Conservation (phyloP, 441 rosid species). For the Euphorbia celastroides region DNA sequence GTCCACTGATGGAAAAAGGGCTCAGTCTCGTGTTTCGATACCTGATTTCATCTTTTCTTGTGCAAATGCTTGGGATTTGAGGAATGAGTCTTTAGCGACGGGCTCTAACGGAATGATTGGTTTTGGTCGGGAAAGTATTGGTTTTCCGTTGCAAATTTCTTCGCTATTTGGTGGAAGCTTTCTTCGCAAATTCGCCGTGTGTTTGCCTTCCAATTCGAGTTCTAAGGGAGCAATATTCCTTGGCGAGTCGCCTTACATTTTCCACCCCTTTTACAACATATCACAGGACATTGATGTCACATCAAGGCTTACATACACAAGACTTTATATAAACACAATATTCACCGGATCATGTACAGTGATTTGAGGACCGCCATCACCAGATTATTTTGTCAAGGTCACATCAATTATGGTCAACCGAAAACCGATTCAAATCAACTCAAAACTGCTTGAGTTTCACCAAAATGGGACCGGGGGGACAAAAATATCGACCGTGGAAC, state of each 20-base stretch:
- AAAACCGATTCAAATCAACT: conserved; percentile 14
- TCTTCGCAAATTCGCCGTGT: conserved; percentile 26
- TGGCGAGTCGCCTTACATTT: conserved; percentile 13
- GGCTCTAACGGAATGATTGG: conserved; percentile 29
- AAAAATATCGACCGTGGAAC: conserved; percentile 15
- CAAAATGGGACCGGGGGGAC: conserved; percentile 15
- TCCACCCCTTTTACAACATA: conserved; percentile 10
- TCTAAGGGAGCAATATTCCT: conserved; percentile 9
- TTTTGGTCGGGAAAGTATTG: conserved; percentile 5
- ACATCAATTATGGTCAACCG: conserved; percentile 20
- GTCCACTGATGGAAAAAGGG: conserved; percentile 26
- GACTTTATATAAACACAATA: conserved; percentile 43
- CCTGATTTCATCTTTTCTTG: conserved; percentile 28
- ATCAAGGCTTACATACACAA: conserved; percentile 24
- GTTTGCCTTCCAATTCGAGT: conserved; percentile 8
- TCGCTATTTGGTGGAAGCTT: conserved; percentile 12
- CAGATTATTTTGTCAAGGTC: conserved; percentile 51
- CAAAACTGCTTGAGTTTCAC: conserved; percentile 16
- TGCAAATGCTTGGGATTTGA: conserved; percentile 13
- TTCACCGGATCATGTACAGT: conserved; percentile 38
- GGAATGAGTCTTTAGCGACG: conserved; percentile 14
- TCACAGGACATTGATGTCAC: conserved; percentile 12
- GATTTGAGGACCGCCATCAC: conserved; percentile 38
- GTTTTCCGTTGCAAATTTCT: conserved; percentile 19
- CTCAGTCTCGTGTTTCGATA: conserved; percentile 9